Base-by-base conservation (phyloP, 2,329 filamentous ascomycete genomes). In the Nemania sp. region DNA sequence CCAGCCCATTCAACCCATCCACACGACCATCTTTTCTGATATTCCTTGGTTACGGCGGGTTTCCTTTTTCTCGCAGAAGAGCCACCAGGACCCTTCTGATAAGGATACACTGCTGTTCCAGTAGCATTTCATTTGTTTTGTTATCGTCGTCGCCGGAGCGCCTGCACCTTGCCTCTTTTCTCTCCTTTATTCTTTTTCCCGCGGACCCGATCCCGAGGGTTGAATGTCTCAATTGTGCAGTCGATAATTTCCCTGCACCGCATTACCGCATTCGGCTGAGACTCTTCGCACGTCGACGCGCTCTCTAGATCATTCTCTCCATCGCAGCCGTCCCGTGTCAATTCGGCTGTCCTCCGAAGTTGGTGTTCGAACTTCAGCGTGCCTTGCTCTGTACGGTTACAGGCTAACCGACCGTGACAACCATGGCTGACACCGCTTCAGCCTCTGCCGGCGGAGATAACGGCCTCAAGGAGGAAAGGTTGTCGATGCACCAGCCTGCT, bases 371-470 rank as follows among this genome's bases (percentile, higher is more conserved):
- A 58, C 26, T 47, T 45, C 53, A 41, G 32, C 47, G 62, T 63
- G 61, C 69, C 70, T 69, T 71, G 67, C 67, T 66, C 64, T 52
- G 65, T 63, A 63, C 66, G 51, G 64, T 57, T 57, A 41, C 49
- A 52, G 56, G 60, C 56, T 63, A 55, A 66, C 61, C 58, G 51
- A 61, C 60, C 49, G 62, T 61, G 60, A 63, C 61, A 67, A 70
- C 56, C 52, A 77, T 77, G 76, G 72, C 72, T 63, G 75, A 76
- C 64, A 68, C 64, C 60, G 61, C 73, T 59, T 45, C 70, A 56
- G 66, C 71, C 59, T 69, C 73, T 53, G 62, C 66, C 26, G 71
- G 70, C 56, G 75, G 69, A 67, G 75, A 77, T 52, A 71, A 73
- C 59, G 72, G 74, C 52, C 38, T 63, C 27, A 75, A 64, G 41